phyloP scores from a whole-genome alignment of 768 basidiomycete genomes.

The Tephrocybe rancida region DNA sequence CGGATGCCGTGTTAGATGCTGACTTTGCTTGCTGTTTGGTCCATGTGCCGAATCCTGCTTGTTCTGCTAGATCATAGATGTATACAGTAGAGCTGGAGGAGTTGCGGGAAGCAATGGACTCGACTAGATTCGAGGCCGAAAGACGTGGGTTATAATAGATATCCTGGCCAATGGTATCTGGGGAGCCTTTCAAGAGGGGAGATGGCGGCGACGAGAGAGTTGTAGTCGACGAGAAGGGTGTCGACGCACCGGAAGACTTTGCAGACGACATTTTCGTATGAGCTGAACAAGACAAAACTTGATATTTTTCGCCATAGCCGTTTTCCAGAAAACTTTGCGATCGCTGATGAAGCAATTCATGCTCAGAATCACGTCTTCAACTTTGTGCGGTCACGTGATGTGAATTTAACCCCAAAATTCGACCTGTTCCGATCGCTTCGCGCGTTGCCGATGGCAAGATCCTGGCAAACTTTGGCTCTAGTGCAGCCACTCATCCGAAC shows the following conservation, averaged over 20 bases:
- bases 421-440: neutral
- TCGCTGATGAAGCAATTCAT: conserved; percentile 35
- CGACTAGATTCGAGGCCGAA: conserved; percentile 66
- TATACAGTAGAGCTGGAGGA: conserved; percentile 68
- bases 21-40: conserved; percentile 66
- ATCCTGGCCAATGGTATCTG: conserved; percentile 24
- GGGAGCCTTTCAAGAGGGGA: conserved; percentile 27
- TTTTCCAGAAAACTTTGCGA: conserved; percentile 17
- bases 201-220: conserved; percentile 43
- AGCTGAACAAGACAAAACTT: neutral
- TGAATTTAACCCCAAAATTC: neutral
- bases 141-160: conserved; percentile 44
- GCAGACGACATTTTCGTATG: conserved; percentile 15
- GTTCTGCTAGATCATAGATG: conserved; percentile 82
- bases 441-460: too few relatives aligned
- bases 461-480: too few relatives aligned
- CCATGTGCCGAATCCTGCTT: conserved; percentile 77
- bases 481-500: too few relatives aligned
- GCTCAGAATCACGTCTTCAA: conserved; percentile 46
- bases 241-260: conserved; percentile 37
- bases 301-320: conserved; percentile 12
- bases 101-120: conserved; percentile 63
- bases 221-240: conserved; percentile 40
- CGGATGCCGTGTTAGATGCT: conserved; percentile 45
- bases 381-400: conserved; percentile 19